These are phyloP conservation scores for Penicillium sp. DNA, from an alignment of 2,329 filamentous ascomycete genomes.

Conservation along the genomic window DNA sequence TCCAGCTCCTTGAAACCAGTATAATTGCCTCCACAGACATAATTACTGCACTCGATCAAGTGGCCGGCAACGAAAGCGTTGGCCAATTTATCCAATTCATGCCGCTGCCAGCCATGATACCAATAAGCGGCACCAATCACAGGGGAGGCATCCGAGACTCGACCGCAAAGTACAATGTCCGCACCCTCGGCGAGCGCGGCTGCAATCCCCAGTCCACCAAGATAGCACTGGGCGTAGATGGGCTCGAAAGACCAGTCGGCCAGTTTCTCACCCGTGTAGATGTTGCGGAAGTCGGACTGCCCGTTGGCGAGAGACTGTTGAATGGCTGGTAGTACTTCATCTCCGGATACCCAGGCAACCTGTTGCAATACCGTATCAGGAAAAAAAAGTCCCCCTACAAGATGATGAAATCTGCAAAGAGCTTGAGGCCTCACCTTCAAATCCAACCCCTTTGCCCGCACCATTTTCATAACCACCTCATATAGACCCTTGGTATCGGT, in stretches of 20 bases:
- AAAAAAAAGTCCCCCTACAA: background rate
- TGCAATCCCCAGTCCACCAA: conserved; percentile 45
- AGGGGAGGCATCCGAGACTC: conserved; percentile 48
- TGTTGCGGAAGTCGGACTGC: conserved; percentile 39
- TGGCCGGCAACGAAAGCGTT: conserved; percentile 44
- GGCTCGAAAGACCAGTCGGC: conserved; percentile 41
- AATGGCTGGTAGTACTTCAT: conserved; percentile 44
- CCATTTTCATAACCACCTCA: conserved; percentile 40
- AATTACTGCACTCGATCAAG: conserved; percentile 45
- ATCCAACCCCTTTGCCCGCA: conserved; percentile 41
- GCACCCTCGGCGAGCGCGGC: conserved; percentile 44
- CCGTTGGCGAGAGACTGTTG: conserved; percentile 33
- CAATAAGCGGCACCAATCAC: conserved; percentile 47
- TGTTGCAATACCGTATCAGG: background rate
- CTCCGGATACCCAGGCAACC: conserved; percentile 53
- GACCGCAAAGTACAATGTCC: conserved; percentile 49
- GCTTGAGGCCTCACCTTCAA: conserved; percentile 34
- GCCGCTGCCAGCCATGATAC: conserved; percentile 47
- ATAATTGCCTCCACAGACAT: conserved; percentile 49
- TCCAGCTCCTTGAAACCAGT: conserved; percentile 44
- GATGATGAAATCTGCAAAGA: background rate
- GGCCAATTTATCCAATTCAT: conserved; percentile 41
- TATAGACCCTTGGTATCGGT: conserved; percentile 45
- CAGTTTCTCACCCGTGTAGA: conserved; percentile 38
- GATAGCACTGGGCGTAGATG: conserved; percentile 35